phyloP scores from a whole-genome alignment of 2,329 filamentous ascomycete genomes.

The Phaeophleospora eucalypticola region DNA sequence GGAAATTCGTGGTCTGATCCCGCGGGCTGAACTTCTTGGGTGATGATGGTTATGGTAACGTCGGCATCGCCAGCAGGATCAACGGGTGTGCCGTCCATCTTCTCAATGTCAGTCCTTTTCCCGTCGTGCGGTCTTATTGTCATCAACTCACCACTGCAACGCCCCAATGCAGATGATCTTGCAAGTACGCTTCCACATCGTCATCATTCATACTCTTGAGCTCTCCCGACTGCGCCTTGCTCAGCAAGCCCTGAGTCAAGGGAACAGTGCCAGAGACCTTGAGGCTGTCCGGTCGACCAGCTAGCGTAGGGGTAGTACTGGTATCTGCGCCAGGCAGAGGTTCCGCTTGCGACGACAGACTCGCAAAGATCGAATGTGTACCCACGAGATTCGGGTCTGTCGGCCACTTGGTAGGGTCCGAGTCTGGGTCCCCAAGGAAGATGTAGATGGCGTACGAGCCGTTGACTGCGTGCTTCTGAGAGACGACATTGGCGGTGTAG shows the following conservation, averaged over 20 bases:
- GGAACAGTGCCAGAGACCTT: constrained; percentile 42
- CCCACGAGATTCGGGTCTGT: constrained; percentile 56
- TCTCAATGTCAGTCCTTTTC: background rate
- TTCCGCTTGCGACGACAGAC: constrained; percentile 13
- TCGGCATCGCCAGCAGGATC: constrained; percentile 32
- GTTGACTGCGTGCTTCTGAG: constrained; percentile 53
- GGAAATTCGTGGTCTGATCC: constrained; percentile 35
- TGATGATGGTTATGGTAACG: constrained; percentile 39
- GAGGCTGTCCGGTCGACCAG: background rate
- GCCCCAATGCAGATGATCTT: constrained; percentile 33
- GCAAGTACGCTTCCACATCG: constrained; percentile 30
- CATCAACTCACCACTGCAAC: constrained; percentile 27
- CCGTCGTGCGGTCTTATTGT: background rate
- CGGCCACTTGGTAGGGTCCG: constrained; percentile 49
- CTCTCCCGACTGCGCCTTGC: constrained; percentile 31
- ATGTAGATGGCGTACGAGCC: constrained; percentile 63
- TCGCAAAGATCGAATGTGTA: constrained; percentile 50
- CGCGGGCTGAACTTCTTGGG: constrained; percentile 37
- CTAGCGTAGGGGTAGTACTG: background rate
- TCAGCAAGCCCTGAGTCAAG: constrained; percentile 41
- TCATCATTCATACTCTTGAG: constrained; percentile 30
- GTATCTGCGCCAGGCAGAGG: background rate
- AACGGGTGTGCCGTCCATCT: constrained; percentile 38
- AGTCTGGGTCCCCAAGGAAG: constrained; percentile 54
- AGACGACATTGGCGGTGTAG: constrained; percentile 65